These are phyloP conservation scores for Cardamine occulta DNA, from an alignment of 345 rosid species.

Conservation along the genomic window DNA sequence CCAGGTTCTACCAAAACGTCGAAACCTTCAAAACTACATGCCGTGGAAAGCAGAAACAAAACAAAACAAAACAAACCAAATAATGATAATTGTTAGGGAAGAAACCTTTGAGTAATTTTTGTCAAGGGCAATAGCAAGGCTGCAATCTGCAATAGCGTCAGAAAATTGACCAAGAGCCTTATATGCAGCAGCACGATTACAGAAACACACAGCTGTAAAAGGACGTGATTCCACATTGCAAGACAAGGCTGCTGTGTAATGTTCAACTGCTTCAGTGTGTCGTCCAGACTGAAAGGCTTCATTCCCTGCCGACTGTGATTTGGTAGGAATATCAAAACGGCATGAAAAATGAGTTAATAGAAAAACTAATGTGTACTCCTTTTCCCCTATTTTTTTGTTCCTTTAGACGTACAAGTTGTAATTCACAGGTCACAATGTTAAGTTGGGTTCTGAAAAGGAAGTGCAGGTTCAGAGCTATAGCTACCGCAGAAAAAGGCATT, in stretches of 20 bases:
- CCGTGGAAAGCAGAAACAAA: constrained; percentile 10
- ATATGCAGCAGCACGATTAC: constrained; percentile 97
- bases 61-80: constrained; percentile 7
- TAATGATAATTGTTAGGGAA: constrained; percentile 16
- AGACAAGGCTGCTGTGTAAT: constrained; percentile 82
- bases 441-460: constrained; percentile 19
- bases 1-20: constrained; percentile 1
- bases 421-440: not conserved
- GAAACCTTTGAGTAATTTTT: constrained; percentile 82
- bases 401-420: constrained; percentile 2
- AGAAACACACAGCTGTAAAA: constrained; percentile 92
- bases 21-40: constrained; percentile 27
- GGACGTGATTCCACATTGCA: constrained; percentile 83
- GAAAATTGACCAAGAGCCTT: constrained; percentile 77
- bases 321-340: constrained; percentile 23
- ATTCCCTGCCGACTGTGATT: constrained; percentile 80
- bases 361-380: not conserved
- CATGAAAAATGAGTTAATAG: constrained; percentile 2
- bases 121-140: constrained; percentile 93
- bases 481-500: constrained; percentile 23
- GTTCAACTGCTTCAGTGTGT: constrained; percentile 88
- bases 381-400: not conserved
- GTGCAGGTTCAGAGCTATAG: constrained; percentile 25
- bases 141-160: constrained; percentile 97
- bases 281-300: constrained; percentile 91